Percentiles rank a stretch among this genome's conserved stretches.
Conservation (phyloP, 1,139 yeast genomes). For the Arxiozyma bovina region DNA sequence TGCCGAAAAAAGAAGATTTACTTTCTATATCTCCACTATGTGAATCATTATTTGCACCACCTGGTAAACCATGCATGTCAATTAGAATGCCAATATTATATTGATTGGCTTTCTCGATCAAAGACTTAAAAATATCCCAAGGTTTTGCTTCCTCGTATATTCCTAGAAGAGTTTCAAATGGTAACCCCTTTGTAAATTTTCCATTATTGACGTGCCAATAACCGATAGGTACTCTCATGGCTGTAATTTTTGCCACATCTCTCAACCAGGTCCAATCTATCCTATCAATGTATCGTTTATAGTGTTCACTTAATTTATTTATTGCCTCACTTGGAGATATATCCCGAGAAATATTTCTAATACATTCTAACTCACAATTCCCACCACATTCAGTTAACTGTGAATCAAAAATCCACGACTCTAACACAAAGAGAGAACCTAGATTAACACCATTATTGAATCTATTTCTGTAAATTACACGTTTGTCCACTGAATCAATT, state of each 20-base stretch:
- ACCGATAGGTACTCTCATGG: constrained; percentile 81
- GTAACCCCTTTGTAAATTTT: constrained; percentile 42
- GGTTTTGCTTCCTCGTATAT: constrained; percentile 54
- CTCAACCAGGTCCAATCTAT: constrained; percentile 70
- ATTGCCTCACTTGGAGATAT: constrained; percentile 51
- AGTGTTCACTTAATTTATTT: constrained; percentile 53
- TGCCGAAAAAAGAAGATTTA: constrained; percentile 48
- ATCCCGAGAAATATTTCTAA: constrained; percentile 38
- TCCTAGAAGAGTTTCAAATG: constrained; percentile 44
- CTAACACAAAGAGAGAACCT: constrained; percentile 77
- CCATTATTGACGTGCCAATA: constrained; percentile 81
- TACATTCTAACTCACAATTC: constrained; percentile 70
- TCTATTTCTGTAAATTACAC: constrained; percentile 56
- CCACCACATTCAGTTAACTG: constrained; percentile 44
- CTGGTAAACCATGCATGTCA: constrained; percentile 85
- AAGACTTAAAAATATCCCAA: constrained; percentile 46
- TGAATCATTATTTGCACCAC: constrained; percentile 79
- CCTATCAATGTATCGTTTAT: constrained; percentile 51
- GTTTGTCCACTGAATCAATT: constrained; percentile 22
- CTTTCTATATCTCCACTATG: constrained; percentile 74
- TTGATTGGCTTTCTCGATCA: constrained; percentile 26
- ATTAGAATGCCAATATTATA: constrained; percentile 62
- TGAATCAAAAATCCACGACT: constrained; percentile 59
- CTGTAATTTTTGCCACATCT: constrained; percentile 53
- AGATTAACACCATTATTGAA: constrained; percentile 77